Base-by-base conservation (phyloP, 2,329 filamentous ascomycete species). In the Colletotrichum spinosum region DNA sequence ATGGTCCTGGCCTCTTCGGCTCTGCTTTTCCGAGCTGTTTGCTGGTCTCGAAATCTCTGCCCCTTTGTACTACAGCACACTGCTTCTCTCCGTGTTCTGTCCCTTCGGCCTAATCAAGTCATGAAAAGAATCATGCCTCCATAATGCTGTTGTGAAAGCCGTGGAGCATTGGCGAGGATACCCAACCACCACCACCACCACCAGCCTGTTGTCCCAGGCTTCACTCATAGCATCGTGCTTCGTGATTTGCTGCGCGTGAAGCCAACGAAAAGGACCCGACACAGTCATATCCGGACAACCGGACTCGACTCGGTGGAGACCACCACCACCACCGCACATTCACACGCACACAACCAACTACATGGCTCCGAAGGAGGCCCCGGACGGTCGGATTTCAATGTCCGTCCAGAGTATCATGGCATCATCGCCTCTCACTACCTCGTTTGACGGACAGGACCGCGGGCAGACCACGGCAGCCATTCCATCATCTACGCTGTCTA, bases 281-380 rank as follows among this genome's bases (percentile, higher is more conserved):
- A 33, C 48, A 33, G 48, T 25, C 48, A 37, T 34, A n/a, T 13
- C 52, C 58, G 63, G 63, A 63, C 46, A 57, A 45, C 33, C 58
- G 63, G 63, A 63, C 58, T 66, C 56, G 59, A 57, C 17, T 49
- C 63, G 34, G 63, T 63, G 58, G 59, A 53, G 46, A 57, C 46
- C n/a, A 33, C 34, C 33, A 17, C 17, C 38, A 58, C 51, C 46
- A 49, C 63, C 42, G 35, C 63, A 57, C 49, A 48, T 25, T 25
- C 25, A 25, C 25, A 25, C 25, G 25, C 25, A 5, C 25, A 25
- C 25, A 25, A 25, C 25, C 25, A 25, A 25, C 25, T 25, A 25
- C 25, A 25, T 25, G 25, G 25, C 25, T 5, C 25, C 25, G 25
- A 25, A 25, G 25, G 25, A 25, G 33, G n/a, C 53, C 10, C 53